Conservation (phyloP, 305 asterid species). For the Fraxinus floribunda region DNA sequence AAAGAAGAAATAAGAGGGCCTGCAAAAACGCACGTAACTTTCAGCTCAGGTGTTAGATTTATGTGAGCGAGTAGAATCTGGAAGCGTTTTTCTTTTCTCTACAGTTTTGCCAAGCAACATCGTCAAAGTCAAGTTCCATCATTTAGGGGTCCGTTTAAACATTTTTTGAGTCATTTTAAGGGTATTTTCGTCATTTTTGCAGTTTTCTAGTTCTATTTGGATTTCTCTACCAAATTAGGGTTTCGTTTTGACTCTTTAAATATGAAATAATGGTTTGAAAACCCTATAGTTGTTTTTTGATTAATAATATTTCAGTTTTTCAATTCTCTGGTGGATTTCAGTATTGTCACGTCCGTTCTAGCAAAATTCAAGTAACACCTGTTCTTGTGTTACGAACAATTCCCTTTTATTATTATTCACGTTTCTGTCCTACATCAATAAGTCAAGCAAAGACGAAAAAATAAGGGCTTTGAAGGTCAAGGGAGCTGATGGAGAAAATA, state of each 20-base stretch:
- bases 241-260: neutral
- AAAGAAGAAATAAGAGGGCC: neutral
- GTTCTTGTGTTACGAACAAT: neutral
- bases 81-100: neutral
- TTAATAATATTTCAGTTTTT: neutral
- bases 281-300: neutral
- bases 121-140: neutral
- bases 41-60: neutral
- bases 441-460: neutral
- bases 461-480: neutral
- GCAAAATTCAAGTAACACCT: neutral
- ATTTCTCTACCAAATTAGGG: neutral
- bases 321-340: neutral
- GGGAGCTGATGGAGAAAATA: neutral
- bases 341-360: neutral
- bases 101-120: neutral
- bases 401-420: neutral
- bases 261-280: neutral
- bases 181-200: neutral
- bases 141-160: neutral
- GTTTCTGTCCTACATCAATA: neutral
- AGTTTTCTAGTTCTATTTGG: neutral
- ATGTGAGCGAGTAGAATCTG: neutral
- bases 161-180: neutral
- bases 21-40: neutral